Conservation (phyloP, 2,329 filamentous ascomycete genomes). For the Hawksworthiomyces lignivorus region DNA sequence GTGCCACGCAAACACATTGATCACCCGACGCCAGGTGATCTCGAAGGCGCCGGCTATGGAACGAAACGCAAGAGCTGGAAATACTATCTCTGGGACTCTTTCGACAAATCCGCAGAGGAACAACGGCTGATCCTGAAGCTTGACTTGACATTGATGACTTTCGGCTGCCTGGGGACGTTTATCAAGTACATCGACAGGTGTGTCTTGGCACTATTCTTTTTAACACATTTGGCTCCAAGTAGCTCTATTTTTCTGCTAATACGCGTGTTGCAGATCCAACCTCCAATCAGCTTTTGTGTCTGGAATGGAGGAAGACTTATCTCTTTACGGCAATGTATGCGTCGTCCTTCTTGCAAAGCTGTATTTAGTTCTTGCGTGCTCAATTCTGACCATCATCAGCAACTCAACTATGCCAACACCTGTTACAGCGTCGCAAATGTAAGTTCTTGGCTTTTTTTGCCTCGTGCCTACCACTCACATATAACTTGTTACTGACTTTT, state of each 20-base stretch:
- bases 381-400: not conserved
- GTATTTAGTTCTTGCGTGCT: too few relatives aligned
- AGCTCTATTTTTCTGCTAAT: too few relatives aligned
- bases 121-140: constrained; percentile 1
- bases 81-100: constrained; percentile 11
- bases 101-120: constrained; percentile 5
- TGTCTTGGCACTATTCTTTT: too few relatives aligned
- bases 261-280: too few relatives aligned
- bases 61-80: constrained; percentile 6
- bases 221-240: too few relatives aligned
- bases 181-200: constrained; percentile 8
- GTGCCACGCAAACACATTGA: constrained; percentile 1
- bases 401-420: constrained; percentile 13
- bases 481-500: not conserved
- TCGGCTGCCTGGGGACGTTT: constrained; percentile 9
- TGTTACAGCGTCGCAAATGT: constrained; percentile 7
- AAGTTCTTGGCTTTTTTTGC: too few relatives aligned
- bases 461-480: too few relatives aligned
- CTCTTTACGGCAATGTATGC: constrained; percentile 12
- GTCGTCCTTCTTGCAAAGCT: not conserved
- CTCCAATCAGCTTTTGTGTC: constrained; percentile 11
- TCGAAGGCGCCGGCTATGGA: not conserved
- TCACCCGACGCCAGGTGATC: not conserved
- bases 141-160: constrained; percentile 10
- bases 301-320: constrained; percentile 13